These are phyloP conservation scores for Capsicum baccatum DNA, from an alignment of 257 asterid genomes.

Conservation along the genomic window DNA sequence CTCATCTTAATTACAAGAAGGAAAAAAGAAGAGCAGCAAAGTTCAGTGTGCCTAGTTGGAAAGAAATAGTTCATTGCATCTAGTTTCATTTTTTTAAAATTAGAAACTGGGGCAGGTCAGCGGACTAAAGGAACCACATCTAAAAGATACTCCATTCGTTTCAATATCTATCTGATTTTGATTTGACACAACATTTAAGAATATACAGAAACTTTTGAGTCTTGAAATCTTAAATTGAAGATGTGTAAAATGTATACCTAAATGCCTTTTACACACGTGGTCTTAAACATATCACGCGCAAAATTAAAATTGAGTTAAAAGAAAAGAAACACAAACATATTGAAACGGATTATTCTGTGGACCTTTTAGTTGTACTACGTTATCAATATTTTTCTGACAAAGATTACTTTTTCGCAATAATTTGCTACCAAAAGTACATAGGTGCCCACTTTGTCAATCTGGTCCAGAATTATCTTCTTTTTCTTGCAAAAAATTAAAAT, in stretches of 20 bases:
- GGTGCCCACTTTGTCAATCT: background rate
- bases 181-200: no score
- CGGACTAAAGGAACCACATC: background rate
- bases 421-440: constrained; percentile 1
- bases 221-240: no score
- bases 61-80: background rate
- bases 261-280: no score
- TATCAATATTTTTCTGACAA: background rate
- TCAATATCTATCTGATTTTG: no score
- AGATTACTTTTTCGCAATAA: background rate
- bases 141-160: background rate
- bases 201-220: no score
- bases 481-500: background rate
- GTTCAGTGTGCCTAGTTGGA: background rate
- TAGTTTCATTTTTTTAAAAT: background rate
- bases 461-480: background rate
- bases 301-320: no score
- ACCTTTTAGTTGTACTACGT: background rate
- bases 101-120: background rate
- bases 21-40: background rate
- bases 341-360: background rate
- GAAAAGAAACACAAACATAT: no score
- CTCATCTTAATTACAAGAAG: background rate
- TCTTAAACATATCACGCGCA: no score
- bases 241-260: no score